Base-by-base conservation (phyloP, 1,284 basidiomycete species). In the Amylostereum areolatum region DNA sequence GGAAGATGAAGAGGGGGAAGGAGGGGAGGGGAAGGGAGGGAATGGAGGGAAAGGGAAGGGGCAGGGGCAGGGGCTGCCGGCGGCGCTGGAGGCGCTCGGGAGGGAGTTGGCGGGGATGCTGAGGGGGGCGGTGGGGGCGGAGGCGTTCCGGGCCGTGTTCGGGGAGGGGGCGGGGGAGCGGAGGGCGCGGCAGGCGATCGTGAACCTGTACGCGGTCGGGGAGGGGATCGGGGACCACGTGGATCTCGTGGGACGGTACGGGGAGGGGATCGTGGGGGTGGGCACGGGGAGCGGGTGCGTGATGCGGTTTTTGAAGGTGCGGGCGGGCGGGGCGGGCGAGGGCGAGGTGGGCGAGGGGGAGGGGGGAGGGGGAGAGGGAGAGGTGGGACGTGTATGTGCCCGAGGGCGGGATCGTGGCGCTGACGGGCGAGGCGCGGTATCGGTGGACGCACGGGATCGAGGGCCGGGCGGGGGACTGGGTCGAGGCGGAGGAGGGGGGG, bases 181-280 rank as follows among this genome's bases (percentile, higher is more conserved):
- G 9, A 68, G 67, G 37, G 80, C 85, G 0, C 74, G 88, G 31
- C 89, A 92, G 60, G 85, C 80, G 1, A 92, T 92, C 50, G 57
- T 92, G 47, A 92, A 92, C 61, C 67, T 88, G 3, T 92, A 92
- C 60, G 67, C 69, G 44, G 85, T 86, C 0, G 89, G 89, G 1
- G 83, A 91, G 61, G 89, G 90, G 8, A 92, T 92, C 54, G 71
- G 80, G 1, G 75, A 87, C 0, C 89, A 92, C 57, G 78, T 92
- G 41, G 90, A 92, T 60, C 70, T 92, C 34, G 71, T 89, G 6
- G 70, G 73, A 39, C 77, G 90, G 18, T 92, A 84, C 59, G 86
- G 77, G 10, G 88, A 92, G 60, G 88, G 86, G 2, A 91, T 92
- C 53, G 74, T 92, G 33, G 87, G 86, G 9, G 75, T 92, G 50